A percentile compares a stretch with the other conserved stretches of the same genome.
These are phyloP conservation scores for Stemphylium lycopersici DNA, from an alignment of 2,329 filamentous ascomycete species.

Conservation along the genomic window DNA sequence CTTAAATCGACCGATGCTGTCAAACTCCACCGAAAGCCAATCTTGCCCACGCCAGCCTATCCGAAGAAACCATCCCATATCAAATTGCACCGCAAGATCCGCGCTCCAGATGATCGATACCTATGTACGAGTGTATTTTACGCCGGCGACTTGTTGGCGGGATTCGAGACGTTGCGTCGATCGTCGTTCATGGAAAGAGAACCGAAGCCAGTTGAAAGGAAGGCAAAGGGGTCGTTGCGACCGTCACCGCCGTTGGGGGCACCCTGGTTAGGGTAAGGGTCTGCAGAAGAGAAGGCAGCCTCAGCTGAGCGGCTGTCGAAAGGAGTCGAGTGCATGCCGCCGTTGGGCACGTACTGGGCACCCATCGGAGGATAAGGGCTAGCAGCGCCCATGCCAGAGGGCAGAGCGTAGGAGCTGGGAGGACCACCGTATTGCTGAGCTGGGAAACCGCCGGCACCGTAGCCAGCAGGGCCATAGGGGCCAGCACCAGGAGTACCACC, in stretches of 20 bases:
- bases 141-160: slow-evolving; percentile 49
- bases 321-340: slow-evolving; percentile 79
- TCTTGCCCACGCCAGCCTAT: slow-evolving; percentile 45
- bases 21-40: slow-evolving; percentile 44
- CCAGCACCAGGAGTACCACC: slow-evolving; percentile 72
- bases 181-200: slow-evolving; percentile 72
- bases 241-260: slow-evolving; percentile 68
- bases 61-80: slow-evolving; percentile 44
- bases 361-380: slow-evolving; percentile 78
- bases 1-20: slow-evolving; percentile 46
- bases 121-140: slow-evolving; percentile 44
- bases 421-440: slow-evolving; percentile 85
- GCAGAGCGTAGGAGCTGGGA: slow-evolving; percentile 86
- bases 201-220: slow-evolving; percentile 75
- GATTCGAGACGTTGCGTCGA: slow-evolving; percentile 52
- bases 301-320: slow-evolving; percentile 95
- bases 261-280: slow-evolving; percentile 79
- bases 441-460: slow-evolving; percentile 66
- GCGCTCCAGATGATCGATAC: slow-evolving; percentile 42
- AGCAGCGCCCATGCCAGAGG: slow-evolving; percentile 81
- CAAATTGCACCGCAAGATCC: slow-evolving; percentile 45
- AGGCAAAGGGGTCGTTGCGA: slow-evolving; percentile 79
- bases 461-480: slow-evolving; percentile 73
- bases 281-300: slow-evolving; percentile 89
- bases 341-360: slow-evolving; percentile 77